Base-by-base conservation (phyloP, 257 asterid genomes). In the Capsicum baccatum region DNA sequence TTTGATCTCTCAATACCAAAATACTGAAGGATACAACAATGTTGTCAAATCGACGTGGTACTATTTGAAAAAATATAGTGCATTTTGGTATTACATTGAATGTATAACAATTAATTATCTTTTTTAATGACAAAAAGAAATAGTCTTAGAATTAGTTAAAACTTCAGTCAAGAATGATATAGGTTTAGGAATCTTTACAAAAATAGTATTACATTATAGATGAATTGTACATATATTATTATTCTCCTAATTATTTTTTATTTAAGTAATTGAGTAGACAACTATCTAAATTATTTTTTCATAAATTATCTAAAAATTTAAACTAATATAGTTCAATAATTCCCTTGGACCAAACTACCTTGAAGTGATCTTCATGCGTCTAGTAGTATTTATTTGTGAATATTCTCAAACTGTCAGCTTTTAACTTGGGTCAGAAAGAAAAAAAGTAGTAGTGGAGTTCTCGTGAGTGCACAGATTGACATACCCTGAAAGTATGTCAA, bases 321-420 rank as follows among this genome's bases (percentile, higher is more conserved):
- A 2, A 64, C 9, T 26, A 64, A 64, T 42, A 26, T 10, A 64
- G 26, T 42, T 8, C 4, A 64, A 8, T 26, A 64, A 64, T 12
- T 39, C 14, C 44, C 44, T 26, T 64, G 44, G 12, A 64, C 17
- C 71, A 64, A 26, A 11, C n/a, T 6, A 4, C 71, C 44, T 64
- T 66, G 33, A 66, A 66, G 73, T 66, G 42, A 33, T 66, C 73
- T 66, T 66, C 73, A 66, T 17, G 48, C 33, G 47, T 37, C n/a
- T 33, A 66, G 11, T 66, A 66, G 47, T 66, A 33, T 66, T 66
- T 0, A 39, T 33, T 33, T 66, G 48, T 66, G 73, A 66, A 73
- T 73, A 73, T 73, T 7, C 80, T n/a, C n/a, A 48, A 19, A 52
- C 19, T 73, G 59, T 19, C 44, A 48, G 44, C 60, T 48, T 73